phyloP scores from a whole-genome alignment of 441 rosid species.

The Corymbia calophylla region DNA sequence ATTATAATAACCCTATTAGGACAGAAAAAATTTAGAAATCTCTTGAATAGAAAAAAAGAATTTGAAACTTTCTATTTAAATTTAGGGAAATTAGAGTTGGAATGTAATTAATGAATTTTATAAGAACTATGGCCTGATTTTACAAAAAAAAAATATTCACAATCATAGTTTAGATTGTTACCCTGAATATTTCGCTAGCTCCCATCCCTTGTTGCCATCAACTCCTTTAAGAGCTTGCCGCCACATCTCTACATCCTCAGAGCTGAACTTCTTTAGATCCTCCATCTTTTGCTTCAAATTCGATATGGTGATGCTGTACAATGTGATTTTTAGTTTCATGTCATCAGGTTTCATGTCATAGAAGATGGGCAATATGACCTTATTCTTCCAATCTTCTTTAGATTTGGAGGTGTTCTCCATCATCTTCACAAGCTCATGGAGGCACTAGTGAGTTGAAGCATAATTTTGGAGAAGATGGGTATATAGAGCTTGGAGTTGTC shows the following conservation, averaged over 20 bases:
- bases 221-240: not conserved
- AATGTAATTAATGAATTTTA: not conserved
- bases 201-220: accelerated
- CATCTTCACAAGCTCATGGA: not conserved
- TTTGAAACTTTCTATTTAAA: too few relatives aligned
- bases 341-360: not conserved
- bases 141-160: too few relatives aligned
- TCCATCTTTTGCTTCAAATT: not conserved
- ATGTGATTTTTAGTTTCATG: not conserved
- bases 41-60: too few relatives aligned
- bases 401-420: not conserved
- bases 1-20: too few relatives aligned
- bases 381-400: not conserved
- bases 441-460: not conserved
- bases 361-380: not conserved
- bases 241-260: accelerated
- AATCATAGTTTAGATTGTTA: not conserved
- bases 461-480: not conserved
- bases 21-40: too few relatives aligned
- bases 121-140: too few relatives aligned
- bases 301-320: accelerated
- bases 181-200: accelerated
- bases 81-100: not conserved
- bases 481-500: too few relatives aligned
- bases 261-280: not conserved